Evolutionary conservation across 345 rosid species (phyloP).

Genomic region (Brassica rapa): DNA sequence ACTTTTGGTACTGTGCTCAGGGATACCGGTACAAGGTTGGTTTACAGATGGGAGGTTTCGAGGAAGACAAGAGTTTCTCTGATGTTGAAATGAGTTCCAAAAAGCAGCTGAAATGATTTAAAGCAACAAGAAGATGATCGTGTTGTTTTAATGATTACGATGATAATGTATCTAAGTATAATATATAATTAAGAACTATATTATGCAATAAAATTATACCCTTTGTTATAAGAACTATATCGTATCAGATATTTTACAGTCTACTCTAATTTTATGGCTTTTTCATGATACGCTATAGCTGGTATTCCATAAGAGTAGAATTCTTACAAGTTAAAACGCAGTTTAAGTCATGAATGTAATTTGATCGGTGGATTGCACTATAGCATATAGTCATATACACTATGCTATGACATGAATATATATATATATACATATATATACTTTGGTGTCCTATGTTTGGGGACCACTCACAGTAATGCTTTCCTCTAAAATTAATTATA

Average conservation of each 20-base stretch:
- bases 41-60: conserved; percentile 52
- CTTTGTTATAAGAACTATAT: neutral
- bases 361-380: neutral
- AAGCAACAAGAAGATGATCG: conserved; percentile 4
- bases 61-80: conserved; percentile 26
- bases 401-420: neutral
- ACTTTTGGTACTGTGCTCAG: conserved; percentile 64
- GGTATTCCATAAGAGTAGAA: neutral
- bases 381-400: neutral
- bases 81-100: conserved; percentile 40
- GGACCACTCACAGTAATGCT: neutral
- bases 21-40: conserved; percentile 61
- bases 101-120: conserved; percentile 16
- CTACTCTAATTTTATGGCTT: neutral
- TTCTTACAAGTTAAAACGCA: neutral
- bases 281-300: neutral
- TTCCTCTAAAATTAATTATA: neutral
- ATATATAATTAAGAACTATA: neutral
- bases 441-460: neutral
- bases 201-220: conserved; percentile 1
- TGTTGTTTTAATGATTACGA: neutral
- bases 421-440: no score
- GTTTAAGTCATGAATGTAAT: neutral
- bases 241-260: neutral
- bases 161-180: conserved; percentile 14